A percentile compares a stretch with the other conserved stretches of the same genome.
Conservation (phyloP, 2,329 filamentous ascomycete genomes). For the Aspergillus pseudoviridinutans region DNA sequence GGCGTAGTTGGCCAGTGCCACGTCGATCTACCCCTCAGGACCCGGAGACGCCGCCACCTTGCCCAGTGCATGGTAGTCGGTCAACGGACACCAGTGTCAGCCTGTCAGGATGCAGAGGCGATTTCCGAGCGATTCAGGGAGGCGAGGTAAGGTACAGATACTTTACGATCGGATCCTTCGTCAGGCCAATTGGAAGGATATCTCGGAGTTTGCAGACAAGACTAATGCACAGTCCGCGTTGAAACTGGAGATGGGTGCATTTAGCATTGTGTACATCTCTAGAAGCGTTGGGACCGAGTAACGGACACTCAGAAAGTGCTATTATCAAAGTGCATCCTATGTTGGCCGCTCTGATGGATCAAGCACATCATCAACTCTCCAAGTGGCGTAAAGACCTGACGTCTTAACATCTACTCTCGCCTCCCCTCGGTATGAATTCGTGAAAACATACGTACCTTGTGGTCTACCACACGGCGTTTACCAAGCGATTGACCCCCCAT, state of each 20-base stretch:
- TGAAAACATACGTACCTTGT: background rate
- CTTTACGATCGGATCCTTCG: slow-evolving; percentile 6
- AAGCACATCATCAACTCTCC: background rate
- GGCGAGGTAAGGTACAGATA: slow-evolving; percentile 8
- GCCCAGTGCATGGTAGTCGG: background rate
- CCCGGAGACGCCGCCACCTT: background rate
- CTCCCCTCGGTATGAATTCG: background rate
- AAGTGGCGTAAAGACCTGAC: background rate
- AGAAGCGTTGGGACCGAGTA: background rate
- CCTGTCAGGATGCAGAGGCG: background rate
- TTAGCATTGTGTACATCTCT: background rate
- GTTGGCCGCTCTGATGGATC: background rate
- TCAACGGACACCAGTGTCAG: background rate
- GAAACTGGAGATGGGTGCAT: background rate
- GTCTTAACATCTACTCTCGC: too few relatives aligned
- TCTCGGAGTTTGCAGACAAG: background rate
- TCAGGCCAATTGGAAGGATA: slow-evolving; percentile 1
- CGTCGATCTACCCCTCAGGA: background rate
- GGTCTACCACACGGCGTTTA: background rate
- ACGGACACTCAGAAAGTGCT: background rate
- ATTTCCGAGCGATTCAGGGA: slow-evolving; percentile 4
- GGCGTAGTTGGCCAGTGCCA: background rate
- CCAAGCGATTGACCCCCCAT: background rate
- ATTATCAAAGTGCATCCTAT: background rate
- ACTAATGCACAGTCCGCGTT: slow-evolving; percentile 3